Evolutionary conservation across 2,329 filamentous ascomycete genomes (phyloP).

Genomic region (Thelonectria discophora): DNA sequence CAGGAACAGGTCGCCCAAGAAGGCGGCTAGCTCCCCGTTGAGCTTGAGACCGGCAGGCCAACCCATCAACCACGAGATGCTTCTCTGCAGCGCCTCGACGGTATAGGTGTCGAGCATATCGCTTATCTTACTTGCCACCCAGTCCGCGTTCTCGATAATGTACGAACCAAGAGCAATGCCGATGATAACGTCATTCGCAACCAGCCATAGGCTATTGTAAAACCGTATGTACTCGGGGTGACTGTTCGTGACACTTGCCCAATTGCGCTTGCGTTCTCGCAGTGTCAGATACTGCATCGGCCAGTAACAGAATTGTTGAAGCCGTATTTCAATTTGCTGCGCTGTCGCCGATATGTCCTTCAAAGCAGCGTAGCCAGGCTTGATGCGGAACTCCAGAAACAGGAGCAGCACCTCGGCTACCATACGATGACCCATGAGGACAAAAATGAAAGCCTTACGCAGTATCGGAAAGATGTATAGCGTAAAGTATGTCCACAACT

Average conservation of each 20-base stretch:
- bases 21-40: constrained; percentile 91
- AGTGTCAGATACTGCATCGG: constrained; percentile 95
- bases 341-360: constrained; percentile 97
- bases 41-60: constrained; percentile 95
- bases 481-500: constrained; percentile 75
- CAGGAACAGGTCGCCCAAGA: constrained; percentile 92
- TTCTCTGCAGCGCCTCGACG: constrained; percentile 84
- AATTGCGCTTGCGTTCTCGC: constrained; percentile 87
- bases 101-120: constrained; percentile 81
- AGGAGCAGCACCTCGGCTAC: constrained; percentile 81
- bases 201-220: constrained; percentile 98
- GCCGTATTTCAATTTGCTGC: constrained; percentile 94
- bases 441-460: constrained; percentile 76
- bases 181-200: constrained; percentile 98
- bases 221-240: constrained; percentile 99
- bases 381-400: constrained; percentile 84
- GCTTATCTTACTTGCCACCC: constrained; percentile 84
- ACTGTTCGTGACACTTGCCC: constrained; percentile 93
- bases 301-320: constrained; percentile 99
- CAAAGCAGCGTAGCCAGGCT: constrained; percentile 81
- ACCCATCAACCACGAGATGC: constrained; percentile 95
- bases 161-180: constrained; percentile 96
- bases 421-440: constrained; percentile 81
- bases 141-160: constrained; percentile 91
- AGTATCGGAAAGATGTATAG: constrained; percentile 82